These are phyloP conservation scores for Sonneratia alba DNA, from an alignment of 345 rosid species.

Conservation along the genomic window DNA sequence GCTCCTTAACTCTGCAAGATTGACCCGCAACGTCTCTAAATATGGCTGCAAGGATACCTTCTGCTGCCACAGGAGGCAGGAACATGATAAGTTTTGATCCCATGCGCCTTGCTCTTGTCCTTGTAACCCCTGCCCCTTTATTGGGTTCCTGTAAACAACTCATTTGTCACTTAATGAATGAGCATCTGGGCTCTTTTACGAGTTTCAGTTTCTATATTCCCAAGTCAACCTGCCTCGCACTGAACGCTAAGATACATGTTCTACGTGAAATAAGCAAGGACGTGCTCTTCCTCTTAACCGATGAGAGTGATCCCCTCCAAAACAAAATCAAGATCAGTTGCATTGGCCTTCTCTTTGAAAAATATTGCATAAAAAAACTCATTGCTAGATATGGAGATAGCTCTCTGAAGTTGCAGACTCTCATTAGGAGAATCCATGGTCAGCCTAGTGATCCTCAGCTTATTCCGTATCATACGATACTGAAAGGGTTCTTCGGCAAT, in stretches of 20 bases:
- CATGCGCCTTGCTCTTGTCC: conserved; percentile 50
- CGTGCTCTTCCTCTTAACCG: conserved; percentile 16
- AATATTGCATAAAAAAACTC: conserved; percentile 7
- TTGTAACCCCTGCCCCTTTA: conserved; percentile 22
- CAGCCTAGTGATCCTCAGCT: neutral
- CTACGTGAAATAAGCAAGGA: conserved; percentile 14
- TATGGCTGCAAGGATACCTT: conserved; percentile 32
- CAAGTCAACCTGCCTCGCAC: no score
- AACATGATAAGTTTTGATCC: conserved; percentile 32
- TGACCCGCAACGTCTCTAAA: conserved; percentile 28
- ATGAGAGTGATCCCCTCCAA: neutral
- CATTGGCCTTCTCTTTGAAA: conserved; percentile 14
- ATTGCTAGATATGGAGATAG: conserved; percentile 5
- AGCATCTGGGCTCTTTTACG: conserved; percentile 16
- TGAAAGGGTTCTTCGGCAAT: conserved; percentile 7
- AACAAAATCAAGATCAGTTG: conserved; percentile 11
- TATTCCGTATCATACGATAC: conserved; percentile 20
- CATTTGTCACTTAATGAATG: conserved; percentile 19
- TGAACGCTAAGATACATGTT: neutral
- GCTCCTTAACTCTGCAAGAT: conserved; percentile 30
- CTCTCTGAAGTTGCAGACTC: conserved; percentile 11
- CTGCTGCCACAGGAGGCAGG: conserved; percentile 18
- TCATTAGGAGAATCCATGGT: conserved; percentile 5
- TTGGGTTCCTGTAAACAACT: conserved; percentile 29
- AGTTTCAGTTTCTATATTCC: no score